Evolutionary conservation across 805 yeast species (phyloP), one percentile per base, ranked within the genome.

Genomic region (Ogataea dorogensis): DNA sequence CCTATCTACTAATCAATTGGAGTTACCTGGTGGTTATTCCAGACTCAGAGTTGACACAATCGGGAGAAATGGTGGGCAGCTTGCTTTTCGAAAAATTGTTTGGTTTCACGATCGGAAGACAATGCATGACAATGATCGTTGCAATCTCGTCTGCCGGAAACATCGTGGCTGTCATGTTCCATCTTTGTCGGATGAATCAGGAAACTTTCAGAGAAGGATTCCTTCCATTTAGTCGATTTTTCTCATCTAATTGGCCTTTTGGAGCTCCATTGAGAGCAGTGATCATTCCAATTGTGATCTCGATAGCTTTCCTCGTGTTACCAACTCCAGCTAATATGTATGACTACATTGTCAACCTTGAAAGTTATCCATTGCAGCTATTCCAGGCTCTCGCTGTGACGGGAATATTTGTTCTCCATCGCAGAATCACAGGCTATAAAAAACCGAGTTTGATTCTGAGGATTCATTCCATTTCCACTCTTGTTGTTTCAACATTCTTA

Each of bases 131-230:
- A 0, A 50, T 72, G 26, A 60, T 75, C 1, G 65, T 75, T 10
- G 79, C 80, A 1, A 42, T 73, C 14, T 73, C 76, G 32, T 70
- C 79, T 4, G 81, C 73, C 3, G 79, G 81, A 2, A 75, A 75
- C 44, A 68, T 75, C 5, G 67, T 75, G 42, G 77, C 74, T 13
- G 81, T 75, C 6, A 46, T 74, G 25, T 75, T 72, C 49, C 70
- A 75, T 12, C 64, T 73, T 14, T 71, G 78, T 2, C 59, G 81
- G 42, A 68, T 71, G 53, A 70, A 70, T 43, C 81, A 75, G 50
- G 81, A 75, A 49, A 73, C 71, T 1, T 75, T 75, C 49, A 51
- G 79, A 16, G 79, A 73, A 43, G 80, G 80, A 0, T 73, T 65
- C 46, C 53, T 75, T 17, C 81, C 81, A 4, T 67, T 58, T 31